Evolutionary conservation across 179 eudicot species (phyloP).

Genomic region (Patellifolia procumbens): DNA sequence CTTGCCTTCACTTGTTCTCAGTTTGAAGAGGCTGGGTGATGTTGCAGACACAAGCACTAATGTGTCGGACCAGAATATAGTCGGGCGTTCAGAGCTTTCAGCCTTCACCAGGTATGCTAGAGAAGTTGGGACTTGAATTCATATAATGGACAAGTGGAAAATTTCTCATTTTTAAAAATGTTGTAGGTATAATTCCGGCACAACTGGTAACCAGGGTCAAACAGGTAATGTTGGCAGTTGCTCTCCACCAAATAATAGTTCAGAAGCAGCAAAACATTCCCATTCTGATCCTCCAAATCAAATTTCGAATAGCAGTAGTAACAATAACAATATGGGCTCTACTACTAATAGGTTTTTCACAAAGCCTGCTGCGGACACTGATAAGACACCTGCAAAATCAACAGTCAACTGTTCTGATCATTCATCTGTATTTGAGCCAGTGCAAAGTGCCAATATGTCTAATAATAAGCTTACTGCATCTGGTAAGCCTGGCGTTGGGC

Average conservation of each 20-base stretch:
- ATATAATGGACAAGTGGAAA: background rate
- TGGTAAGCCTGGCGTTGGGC: conserved; percentile 26
- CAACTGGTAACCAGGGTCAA: conserved; percentile 51
- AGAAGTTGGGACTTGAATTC: conserved; percentile 11
- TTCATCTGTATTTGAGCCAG: conserved; percentile 43
- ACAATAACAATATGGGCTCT: conserved; percentile 73
- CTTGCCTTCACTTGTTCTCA: conserved; percentile 58
- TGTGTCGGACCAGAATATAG: conserved; percentile 41
- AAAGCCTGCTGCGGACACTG: conserved; percentile 37
- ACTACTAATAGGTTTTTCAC: conserved; percentile 49
- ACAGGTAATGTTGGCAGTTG: conserved; percentile 71
- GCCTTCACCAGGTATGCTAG: conserved; percentile 69
- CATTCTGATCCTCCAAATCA: conserved; percentile 49
- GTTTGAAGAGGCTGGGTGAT: conserved; percentile 55
- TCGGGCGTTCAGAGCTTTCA: conserved; percentile 59
- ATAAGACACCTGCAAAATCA: conserved; percentile 41
- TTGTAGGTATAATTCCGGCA: conserved; percentile 57
- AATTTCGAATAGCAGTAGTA: conserved; percentile 60
- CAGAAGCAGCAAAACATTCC: conserved; percentile 61
- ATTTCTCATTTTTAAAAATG: conserved; percentile 4
- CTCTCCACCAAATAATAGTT: conserved; percentile 56
- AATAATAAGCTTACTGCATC: conserved; percentile 25
- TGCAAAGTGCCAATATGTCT: conserved; percentile 24
- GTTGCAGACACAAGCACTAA: conserved; percentile 32
- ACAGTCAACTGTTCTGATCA: conserved; percentile 37